Evolutionary conservation across 2,329 filamentous ascomycete genomes (phyloP), one percentile per base, ranked within the genome.

Genomic region (Microcera coccophila): DNA sequence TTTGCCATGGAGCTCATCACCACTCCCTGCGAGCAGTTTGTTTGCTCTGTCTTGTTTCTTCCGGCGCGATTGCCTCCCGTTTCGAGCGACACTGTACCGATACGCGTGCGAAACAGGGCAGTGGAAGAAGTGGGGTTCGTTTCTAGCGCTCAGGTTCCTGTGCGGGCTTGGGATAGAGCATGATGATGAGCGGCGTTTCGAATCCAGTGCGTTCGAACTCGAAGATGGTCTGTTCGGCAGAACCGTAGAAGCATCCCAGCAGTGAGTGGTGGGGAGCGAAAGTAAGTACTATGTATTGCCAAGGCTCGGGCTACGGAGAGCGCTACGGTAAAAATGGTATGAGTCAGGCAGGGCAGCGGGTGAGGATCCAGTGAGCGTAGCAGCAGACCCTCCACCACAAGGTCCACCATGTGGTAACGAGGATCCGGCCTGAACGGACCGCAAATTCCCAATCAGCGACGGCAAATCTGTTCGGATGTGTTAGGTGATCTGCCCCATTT

Each of bases 331-430:
- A 26, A 46, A 36, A 46, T 44, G 43, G 41, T 39, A 47, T 39
- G 45, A 51, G 48, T 51, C 48, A 51, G 41, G 41, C 32, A 40
- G 41, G 22, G 16, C 7, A 28, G 43, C 41, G 24, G 45, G 16
- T 18, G 24, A 40, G 39, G 33, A n/a, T 41, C 44, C 44, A 47
- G 18, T 38, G 17, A 36, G 18, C 32, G 31, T 19, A 28, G 24
- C 29, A 26, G 34, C 24, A 41, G 48, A 29, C 28, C 15, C 26
- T 28, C 32, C 29, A 33, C n/a, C 38, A 18, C 28, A n/a, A 19
- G 38, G 36, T 17, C 19, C 36, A 45, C 42, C 45, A 48, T 48
- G 42, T 48, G 45, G 42, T 17, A 20, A 45, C 42, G 42, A 42
- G 42, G 36, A 45, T 48, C 40, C 29, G 38, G 35, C 22, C 36